phyloP scores from a whole-genome alignment of 2,329 filamentous ascomycete species.

The Exophiala lecanii-corni region DNA sequence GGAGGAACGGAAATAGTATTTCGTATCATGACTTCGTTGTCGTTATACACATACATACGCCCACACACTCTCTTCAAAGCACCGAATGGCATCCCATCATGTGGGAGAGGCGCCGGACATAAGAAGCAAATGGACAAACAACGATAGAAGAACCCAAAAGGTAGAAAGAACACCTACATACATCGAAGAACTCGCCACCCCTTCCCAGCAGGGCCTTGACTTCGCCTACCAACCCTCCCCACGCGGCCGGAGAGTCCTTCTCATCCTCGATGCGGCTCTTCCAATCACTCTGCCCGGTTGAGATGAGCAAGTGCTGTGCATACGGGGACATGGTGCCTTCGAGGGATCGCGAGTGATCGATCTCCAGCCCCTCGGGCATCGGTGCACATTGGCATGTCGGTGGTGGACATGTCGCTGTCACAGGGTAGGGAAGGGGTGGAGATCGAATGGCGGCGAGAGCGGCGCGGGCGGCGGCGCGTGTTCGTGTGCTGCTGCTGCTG shows the following conservation, averaged over 20 bases:
- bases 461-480: conserved; percentile 2
- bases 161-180: conserved; percentile 35
- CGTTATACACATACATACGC: no score
- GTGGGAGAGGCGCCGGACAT: no score
- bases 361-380: conserved; percentile 64
- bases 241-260: conserved; percentile 46
- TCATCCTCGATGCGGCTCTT: conserved; percentile 79
- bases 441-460: conserved; percentile 5
- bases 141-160: background rate
- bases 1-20: no score
- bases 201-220: conserved; percentile 64
- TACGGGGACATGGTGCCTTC: conserved; percentile 75
- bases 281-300: conserved; percentile 78
- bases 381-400: conserved; percentile 75
- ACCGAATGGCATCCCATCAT: no score
- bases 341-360: conserved; percentile 66
- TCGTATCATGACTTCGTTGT: no score
- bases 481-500: background rate
- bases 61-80: no score
- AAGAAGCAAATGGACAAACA: no score
- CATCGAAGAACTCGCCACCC: conserved; percentile 63
- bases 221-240: conserved; percentile 54
- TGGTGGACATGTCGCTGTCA: conserved; percentile 60
- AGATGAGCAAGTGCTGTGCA: conserved; percentile 76
- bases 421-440: conserved; percentile 40